Percentiles rank a stretch among this genome's conserved stretches.
These are phyloP conservation scores for Solanum etuberosum DNA, from an alignment of 257 asterid genomes.

Conservation along the genomic window DNA sequence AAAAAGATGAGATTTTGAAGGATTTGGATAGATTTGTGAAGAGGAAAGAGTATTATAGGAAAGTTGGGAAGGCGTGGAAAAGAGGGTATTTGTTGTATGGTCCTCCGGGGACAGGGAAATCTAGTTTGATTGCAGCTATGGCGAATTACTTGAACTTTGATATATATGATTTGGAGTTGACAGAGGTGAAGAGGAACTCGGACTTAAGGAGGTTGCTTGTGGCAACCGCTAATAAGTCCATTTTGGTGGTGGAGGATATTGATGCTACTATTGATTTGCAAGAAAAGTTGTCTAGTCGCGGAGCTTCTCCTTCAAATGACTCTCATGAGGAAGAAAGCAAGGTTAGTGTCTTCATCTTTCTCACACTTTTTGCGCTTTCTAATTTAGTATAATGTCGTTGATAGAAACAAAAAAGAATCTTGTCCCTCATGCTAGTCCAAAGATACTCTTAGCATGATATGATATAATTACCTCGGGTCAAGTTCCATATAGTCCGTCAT, in stretches of 20 bases:
- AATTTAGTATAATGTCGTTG: not conserved
- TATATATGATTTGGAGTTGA: conserved; percentile 60
- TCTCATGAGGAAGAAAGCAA: conserved; percentile 13
- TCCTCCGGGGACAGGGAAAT: conserved; percentile 76
- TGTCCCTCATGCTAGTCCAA: not conserved
- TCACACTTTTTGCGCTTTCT: not conserved
- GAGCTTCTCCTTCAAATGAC: not conserved
- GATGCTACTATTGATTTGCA: conserved; percentile 52
- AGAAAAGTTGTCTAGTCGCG: conserved; percentile 20
- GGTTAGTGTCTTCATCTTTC: conserved; percentile 3
- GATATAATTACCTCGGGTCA: not conserved
- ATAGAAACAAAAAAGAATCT: not conserved
- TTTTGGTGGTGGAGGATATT: conserved; percentile 61
- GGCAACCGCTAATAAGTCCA: conserved; percentile 39
- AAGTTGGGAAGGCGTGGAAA: conserved; percentile 64
- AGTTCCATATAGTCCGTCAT: not conserved
- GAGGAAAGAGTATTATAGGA: conserved; percentile 42
- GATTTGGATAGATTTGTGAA: conserved; percentile 40
- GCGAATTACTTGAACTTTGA: conserved; percentile 58
- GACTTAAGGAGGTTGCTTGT: conserved; percentile 36
- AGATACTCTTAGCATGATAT: not conserved
- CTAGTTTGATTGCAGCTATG: conserved; percentile 69
- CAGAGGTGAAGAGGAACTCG: conserved; percentile 33
- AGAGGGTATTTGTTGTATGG: conserved; percentile 67
- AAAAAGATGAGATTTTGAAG: conserved; percentile 23